A percentile compares a stretch with the other conserved stretches of the same genome.
Conservation (phyloP, 257 asterid genomes). For the Ehretia macrophylla region DNA sequence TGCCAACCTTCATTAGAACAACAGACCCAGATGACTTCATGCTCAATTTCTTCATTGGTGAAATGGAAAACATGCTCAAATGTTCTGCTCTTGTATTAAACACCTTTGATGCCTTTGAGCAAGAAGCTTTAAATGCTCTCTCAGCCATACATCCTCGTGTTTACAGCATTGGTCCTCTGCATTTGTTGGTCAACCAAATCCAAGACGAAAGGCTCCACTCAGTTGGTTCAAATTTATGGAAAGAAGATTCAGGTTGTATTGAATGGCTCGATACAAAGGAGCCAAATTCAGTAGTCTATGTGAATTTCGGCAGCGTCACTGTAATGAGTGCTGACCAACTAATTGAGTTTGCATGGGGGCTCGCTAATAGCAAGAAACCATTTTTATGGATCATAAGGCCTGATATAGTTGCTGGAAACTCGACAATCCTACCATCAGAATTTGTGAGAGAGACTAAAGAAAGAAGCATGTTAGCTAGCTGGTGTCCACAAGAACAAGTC, state of each 20-base stretch:
- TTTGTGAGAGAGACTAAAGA: constrained; percentile 34
- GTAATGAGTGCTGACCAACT: constrained; percentile 39
- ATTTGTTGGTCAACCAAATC: constrained; percentile 16
- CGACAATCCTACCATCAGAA: constrained; percentile 42
- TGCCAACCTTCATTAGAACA: constrained; percentile 51
- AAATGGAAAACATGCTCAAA: constrained; percentile 16
- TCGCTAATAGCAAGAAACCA: constrained; percentile 43
- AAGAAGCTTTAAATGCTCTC: constrained; percentile 1
- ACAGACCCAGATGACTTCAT: constrained; percentile 34
- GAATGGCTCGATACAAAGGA: constrained; percentile 45
- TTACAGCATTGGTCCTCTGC: constrained; percentile 13
- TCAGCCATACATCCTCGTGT: constrained; percentile 2
- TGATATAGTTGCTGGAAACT: constrained; percentile 46
- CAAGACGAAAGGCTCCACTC: constrained; percentile 17
- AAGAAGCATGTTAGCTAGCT: constrained; percentile 39
- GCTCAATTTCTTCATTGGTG: constrained; percentile 33
- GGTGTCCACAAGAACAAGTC: constrained; percentile 55
- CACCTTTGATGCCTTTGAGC: constrained; percentile 19
- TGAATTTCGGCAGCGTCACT: constrained; percentile 68
- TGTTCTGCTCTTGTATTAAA: constrained; percentile 27
- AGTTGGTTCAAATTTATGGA: constrained; percentile 54
- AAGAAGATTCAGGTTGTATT: constrained; percentile 45
- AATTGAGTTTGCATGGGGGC: constrained; percentile 69
- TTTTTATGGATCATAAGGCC: constrained; percentile 65
- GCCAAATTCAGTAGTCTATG: constrained; percentile 52